Conservation (phyloP, 2,329 filamentous ascomycete species). For the Claviceps sp. region DNA sequence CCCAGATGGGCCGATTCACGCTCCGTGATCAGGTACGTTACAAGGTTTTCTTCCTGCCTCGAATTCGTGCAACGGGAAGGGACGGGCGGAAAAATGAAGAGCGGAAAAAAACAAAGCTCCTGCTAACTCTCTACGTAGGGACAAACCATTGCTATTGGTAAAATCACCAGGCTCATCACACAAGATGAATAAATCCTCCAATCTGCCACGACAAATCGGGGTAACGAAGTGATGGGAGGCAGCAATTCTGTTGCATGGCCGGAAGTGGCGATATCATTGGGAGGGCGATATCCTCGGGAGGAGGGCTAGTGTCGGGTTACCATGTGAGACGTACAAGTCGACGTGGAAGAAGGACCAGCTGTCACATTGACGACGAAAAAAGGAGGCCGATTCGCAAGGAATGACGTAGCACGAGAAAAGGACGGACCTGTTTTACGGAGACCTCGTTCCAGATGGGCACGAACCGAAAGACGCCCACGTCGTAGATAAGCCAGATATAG, state of each 20-base stretch:
- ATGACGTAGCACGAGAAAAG: not conserved
- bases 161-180: slow-evolving; percentile 78
- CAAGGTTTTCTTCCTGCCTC: not conserved
- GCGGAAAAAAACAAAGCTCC: not conserved
- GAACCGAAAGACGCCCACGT: not conserved
- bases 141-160: slow-evolving; percentile 98
- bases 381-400: not conserved
- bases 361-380: slow-evolving; percentile 1
- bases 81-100: not conserved
- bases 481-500: slow-evolving; percentile 1
- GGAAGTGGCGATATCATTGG: not conserved
- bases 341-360: not conserved
- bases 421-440: not conserved
- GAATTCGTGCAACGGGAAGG: too few species aligned
- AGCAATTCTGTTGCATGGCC: not conserved
- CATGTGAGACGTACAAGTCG: not conserved
- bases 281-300: not conserved
- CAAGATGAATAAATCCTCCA: slow-evolving; percentile 11
- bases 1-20: slow-evolving; percentile 84
- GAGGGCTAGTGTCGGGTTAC: not conserved
- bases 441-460: not conserved
- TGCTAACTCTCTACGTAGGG: slow-evolving; percentile 41
- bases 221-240: not conserved
- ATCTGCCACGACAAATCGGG: not conserved
- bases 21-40: slow-evolving; percentile 66